phyloP scores from a whole-genome alignment of 352 stramenopile genomes.

The Phytophthora colocasiae region DNA sequence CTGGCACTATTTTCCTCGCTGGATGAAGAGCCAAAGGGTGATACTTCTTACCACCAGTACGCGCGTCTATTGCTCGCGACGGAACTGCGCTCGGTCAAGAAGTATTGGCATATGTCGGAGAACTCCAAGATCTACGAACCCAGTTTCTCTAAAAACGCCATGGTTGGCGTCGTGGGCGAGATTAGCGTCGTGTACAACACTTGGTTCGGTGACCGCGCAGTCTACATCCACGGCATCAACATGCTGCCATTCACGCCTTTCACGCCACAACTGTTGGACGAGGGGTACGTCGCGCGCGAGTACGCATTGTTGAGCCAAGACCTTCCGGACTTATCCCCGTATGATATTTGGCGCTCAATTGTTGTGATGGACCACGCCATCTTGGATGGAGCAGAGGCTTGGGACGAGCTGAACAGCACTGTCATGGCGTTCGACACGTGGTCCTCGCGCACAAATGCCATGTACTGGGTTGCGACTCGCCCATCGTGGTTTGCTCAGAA shows the following conservation, averaged over 20 bases:
- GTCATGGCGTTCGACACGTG: conserved; percentile 73
- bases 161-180: conserved; percentile 83
- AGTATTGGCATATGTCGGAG: conserved; percentile 96
- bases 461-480: conserved; percentile 79
- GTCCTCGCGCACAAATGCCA: conserved; percentile 75
- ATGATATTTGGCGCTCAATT: conserved; percentile 81
- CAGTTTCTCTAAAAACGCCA: conserved; percentile 75
- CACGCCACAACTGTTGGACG: conserved; percentile 63
- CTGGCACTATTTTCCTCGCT: conserved; percentile 89
- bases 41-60: conserved; percentile 84
- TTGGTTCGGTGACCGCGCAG: conserved; percentile 78
- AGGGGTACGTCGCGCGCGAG: conserved; percentile 64
- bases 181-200: conserved; percentile 85
- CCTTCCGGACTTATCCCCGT: conserved; percentile 40
- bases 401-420: conserved; percentile 63
- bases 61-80: conserved; percentile 91
- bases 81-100: conserved; percentile 93
- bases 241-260: conserved; percentile 87
- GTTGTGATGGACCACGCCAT: conserved; percentile 80
- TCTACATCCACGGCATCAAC: conserved; percentile 88
- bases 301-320: conserved; percentile 61
- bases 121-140: conserved; percentile 83
- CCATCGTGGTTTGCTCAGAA: conserved; percentile 73
- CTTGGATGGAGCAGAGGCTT: conserved; percentile 59
- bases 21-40: conserved; percentile 43